Evolutionary conservation across 331 rosid genomes (phyloP).

Genomic region (Malus hybrid): DNA sequence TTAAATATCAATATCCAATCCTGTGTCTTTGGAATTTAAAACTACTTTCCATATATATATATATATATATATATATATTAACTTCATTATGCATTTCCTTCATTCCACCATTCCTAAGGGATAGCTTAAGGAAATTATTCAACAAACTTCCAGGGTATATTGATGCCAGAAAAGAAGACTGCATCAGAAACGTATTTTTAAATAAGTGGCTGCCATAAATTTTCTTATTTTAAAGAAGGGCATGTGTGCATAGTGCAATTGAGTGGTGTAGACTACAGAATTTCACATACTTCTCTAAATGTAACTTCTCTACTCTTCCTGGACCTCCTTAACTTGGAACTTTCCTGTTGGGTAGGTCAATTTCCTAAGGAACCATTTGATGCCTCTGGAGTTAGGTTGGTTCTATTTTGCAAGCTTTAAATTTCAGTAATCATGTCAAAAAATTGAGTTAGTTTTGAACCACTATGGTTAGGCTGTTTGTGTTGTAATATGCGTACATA

Average conservation of each 20-base stretch:
- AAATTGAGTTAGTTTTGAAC: neutral
- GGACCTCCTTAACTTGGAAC: neutral
- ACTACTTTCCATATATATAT: too few species aligned
- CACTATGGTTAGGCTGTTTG: neutral
- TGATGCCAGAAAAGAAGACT: too few species aligned
- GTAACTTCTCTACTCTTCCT: neutral
- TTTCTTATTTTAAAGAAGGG: too few species aligned
- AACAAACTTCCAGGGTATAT: too few species aligned
- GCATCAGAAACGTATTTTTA: too few species aligned
- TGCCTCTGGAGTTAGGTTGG: neutral
- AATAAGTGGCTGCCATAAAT: too few species aligned
- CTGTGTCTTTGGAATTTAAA: too few species aligned
- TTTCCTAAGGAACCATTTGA: neutral
- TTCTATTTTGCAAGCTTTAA: neutral
- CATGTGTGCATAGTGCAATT: too few species aligned
- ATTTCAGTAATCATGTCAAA: neutral
- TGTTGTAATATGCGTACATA: neutral
- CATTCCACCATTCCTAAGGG: neutral
- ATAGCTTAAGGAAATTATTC: too few species aligned
- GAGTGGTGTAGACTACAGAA: too few species aligned
- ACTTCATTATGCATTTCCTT: neutral
- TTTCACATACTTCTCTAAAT: neutral
- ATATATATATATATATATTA: too few species aligned
- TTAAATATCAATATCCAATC: too few species aligned
- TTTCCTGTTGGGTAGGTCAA: neutral